These are phyloP conservation scores for Mortierella sp. DNA, from an alignment of 371 early-diverging fungal genomes.

Conservation along the genomic window DNA sequence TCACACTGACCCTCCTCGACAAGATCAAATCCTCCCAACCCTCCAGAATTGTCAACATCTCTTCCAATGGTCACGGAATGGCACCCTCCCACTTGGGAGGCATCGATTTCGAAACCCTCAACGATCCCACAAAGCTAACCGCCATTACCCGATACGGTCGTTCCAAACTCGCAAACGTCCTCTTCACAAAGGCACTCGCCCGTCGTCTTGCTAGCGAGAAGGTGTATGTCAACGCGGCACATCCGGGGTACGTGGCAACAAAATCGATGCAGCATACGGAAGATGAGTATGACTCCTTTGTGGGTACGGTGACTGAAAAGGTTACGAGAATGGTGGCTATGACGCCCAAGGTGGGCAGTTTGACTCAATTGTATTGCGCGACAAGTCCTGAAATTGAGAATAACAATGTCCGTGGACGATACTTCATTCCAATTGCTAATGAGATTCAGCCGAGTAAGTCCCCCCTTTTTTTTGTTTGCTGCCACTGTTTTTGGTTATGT, in stretches of 20 bases:
- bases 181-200: slow-evolving; percentile 67
- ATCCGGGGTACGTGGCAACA: slow-evolving; percentile 46
- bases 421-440: slow-evolving; percentile 60
- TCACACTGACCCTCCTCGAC: slow-evolving; percentile 72
- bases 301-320: background rate
- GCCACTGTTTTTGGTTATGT: background rate
- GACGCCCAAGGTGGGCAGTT: slow-evolving; percentile 65
- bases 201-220: slow-evolving; percentile 57
- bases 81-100: slow-evolving; percentile 24
- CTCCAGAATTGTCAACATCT: slow-evolving; percentile 63
- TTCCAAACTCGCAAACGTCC: slow-evolving; percentile 75
- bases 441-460: slow-evolving; percentile 18
- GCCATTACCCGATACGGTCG: slow-evolving; percentile 60
- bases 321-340: slow-evolving; percentile 25
- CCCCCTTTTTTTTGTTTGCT: background rate
- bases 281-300: background rate
- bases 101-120: slow-evolving; percentile 44
- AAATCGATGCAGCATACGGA: background rate
- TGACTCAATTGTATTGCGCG: slow-evolving; percentile 72
- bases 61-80: slow-evolving; percentile 53
- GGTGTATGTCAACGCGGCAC: slow-evolving; percentile 66
- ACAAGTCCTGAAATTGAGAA: slow-evolving; percentile 74
- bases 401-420: slow-evolving; percentile 67
- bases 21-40: slow-evolving; percentile 59
- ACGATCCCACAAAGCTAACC: slow-evolving; percentile 37